Conservation (phyloP, 306 rosid species). For the Abrus precatorius region DNA sequence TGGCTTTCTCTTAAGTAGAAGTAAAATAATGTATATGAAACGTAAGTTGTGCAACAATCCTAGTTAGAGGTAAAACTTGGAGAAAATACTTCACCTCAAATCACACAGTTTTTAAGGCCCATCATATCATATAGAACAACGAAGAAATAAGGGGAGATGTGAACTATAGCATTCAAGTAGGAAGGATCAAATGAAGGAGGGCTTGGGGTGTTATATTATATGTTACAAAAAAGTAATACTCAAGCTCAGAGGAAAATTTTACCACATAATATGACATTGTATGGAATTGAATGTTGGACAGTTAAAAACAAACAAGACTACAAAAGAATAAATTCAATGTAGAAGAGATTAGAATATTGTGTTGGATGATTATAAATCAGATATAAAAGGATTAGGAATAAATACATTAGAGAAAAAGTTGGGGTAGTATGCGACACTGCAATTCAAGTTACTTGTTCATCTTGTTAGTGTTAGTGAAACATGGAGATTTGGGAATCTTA, state of each 20-base stretch:
- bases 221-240: not conserved
- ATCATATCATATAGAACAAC: not conserved
- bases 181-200: not conserved
- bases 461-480: constrained; percentile 1
- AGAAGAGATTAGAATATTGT: not conserved
- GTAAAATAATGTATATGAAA: not conserved
- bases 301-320: not conserved
- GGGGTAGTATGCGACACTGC: constrained; percentile 4
- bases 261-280: not conserved
- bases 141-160: not conserved
- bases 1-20: not conserved
- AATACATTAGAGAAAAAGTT: not conserved
- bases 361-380: not conserved
- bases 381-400: not conserved
- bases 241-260: not conserved
- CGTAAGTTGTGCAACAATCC: not conserved
- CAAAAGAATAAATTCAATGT: not conserved
- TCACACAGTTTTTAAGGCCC: not conserved
- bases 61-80: not conserved
- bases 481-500: not conserved
- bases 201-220: not conserved
- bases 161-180: not conserved
- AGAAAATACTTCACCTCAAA: not conserved
- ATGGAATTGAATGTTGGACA: not conserved
- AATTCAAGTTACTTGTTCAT: not conserved